These are phyloP conservation scores for Claviceps pazoutovae DNA, from an alignment of 2,329 filamentous ascomycete species.

Conservation along the genomic window DNA sequence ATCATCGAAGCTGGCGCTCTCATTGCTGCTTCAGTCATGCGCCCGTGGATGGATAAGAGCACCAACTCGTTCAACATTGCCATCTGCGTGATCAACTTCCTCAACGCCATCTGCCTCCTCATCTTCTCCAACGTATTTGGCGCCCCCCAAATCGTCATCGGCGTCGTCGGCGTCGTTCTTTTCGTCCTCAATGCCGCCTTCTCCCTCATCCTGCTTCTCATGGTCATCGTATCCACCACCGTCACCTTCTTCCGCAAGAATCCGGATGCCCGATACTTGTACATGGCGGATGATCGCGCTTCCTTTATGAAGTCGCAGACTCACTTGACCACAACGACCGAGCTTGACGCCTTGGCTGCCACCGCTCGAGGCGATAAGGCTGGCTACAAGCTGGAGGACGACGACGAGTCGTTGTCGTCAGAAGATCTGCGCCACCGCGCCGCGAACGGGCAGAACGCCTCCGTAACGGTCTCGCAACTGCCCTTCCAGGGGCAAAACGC, in stretches of 20 bases:
- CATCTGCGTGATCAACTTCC: constrained; percentile 78
- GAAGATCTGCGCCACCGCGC: constrained; percentile 23
- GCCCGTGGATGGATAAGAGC: constrained; percentile 98
- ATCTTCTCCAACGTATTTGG: constrained; percentile 81
- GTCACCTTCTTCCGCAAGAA: constrained; percentile 80
- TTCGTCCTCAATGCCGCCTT: constrained; percentile 81
- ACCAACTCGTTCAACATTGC: constrained; percentile 94
- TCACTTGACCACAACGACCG: constrained; percentile 61
- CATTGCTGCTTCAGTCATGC: constrained; percentile 63
- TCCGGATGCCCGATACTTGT: constrained; percentile 86
- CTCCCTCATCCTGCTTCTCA: constrained; percentile 65
- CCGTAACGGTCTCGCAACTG: constrained; percentile 15
- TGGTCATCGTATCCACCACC: constrained; percentile 50
- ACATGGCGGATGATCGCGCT: constrained; percentile 89
- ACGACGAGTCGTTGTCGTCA: constrained; percentile 26
- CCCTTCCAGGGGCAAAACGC: constrained; percentile 14
- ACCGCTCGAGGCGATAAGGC: constrained; percentile 76
- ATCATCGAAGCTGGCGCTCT: constrained; percentile 70
- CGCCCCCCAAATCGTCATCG: constrained; percentile 68
- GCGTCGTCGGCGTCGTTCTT: constrained; percentile 78
- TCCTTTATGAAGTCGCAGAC: constrained; percentile 97
- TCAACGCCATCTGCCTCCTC: constrained; percentile 79
- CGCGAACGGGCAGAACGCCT: constrained; percentile 15
- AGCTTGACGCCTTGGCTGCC: constrained; percentile 78
- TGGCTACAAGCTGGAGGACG: constrained; percentile 29